Evolutionary conservation across 495 filamentous ascomycete species (phyloP).

Genomic region (Neohortaea acidophila): DNA sequence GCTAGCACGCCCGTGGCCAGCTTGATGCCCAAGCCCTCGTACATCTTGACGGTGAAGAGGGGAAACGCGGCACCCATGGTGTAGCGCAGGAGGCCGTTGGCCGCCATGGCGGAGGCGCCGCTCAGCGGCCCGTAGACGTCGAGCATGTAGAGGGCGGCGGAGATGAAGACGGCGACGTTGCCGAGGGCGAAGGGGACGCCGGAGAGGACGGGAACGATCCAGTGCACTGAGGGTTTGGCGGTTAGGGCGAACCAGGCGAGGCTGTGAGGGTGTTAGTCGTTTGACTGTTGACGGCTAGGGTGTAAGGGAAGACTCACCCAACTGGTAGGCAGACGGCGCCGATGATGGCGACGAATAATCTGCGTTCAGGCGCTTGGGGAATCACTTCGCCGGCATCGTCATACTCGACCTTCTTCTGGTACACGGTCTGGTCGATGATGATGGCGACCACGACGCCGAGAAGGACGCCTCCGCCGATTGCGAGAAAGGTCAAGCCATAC

Average conservation of each 20-base stretch:
- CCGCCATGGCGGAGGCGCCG: slow-evolving; percentile 45
- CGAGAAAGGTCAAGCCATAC: slow-evolving; percentile 36
- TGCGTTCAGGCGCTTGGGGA: slow-evolving; percentile 27
- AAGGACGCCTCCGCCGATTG: slow-evolving; percentile 31
- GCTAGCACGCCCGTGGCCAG: slow-evolving; percentile 33
- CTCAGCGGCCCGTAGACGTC: slow-evolving; percentile 44
- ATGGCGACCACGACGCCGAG: slow-evolving; percentile 29
- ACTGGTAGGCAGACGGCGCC: slow-evolving; percentile 31
- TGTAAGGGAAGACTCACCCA: slow-evolving; percentile 20
- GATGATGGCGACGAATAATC: slow-evolving; percentile 30
- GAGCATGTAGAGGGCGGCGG: slow-evolving; percentile 40
- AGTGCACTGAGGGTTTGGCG: too few relatives aligned
- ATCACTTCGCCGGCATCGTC: slow-evolving; percentile 24
- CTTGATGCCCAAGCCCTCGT: slow-evolving; percentile 25
- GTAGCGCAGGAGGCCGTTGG: slow-evolving; percentile 51
- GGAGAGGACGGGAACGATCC: slow-evolving; percentile 38
- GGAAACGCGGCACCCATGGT: slow-evolving; percentile 45
- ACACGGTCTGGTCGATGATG: slow-evolving; percentile 26
- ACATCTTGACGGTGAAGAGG: slow-evolving; percentile 38
- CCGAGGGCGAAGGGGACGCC: slow-evolving; percentile 45
- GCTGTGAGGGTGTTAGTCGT: not conserved
- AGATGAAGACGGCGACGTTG: not conserved
- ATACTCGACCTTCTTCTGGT: slow-evolving; percentile 23
- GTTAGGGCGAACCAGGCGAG: too few relatives aligned
- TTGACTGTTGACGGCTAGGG: slow-evolving; percentile 37